Percentiles rank a stretch among this genome's conserved stretches.
Conservation (phyloP, 1,284 basidiomycete species). For the Anthracocystis walkeri region DNA sequence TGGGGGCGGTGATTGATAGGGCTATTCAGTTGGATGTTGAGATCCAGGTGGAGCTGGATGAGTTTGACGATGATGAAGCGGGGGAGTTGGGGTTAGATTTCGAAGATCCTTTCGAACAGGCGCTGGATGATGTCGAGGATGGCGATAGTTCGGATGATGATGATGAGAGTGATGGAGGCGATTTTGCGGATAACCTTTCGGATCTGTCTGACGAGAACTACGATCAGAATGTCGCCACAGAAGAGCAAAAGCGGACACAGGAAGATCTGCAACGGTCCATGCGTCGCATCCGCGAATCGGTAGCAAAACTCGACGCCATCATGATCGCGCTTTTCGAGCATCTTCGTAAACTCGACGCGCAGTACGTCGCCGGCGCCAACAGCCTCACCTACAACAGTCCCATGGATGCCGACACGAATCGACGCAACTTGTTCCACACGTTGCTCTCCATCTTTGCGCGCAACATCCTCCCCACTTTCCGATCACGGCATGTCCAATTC, state of each 20-base stretch:
- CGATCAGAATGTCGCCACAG: conserved; percentile 63
- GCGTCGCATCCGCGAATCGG: conserved; percentile 80
- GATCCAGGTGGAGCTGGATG: conserved; percentile 94
- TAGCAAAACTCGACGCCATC: conserved; percentile 89
- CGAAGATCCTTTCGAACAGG: conserved; percentile 82
- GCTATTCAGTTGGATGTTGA: conserved; percentile 97
- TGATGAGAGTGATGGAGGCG: conserved; percentile 69
- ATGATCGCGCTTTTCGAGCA: conserved; percentile 86
- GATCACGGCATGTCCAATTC: conserved; percentile 97
- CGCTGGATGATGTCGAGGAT: conserved; percentile 76
- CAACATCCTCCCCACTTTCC: conserved; percentile 92
- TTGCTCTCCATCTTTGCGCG: conserved; percentile 93
- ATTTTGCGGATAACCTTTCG: conserved; percentile 67
- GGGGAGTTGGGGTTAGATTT: conserved; percentile 71
- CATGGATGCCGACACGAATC: conserved; percentile 46
- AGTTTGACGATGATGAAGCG: conserved; percentile 76
- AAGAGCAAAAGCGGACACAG: conserved; percentile 45
- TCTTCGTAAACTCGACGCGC: conserved; percentile 73
- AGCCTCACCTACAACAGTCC: conserved; percentile 39
- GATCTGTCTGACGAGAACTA: conserved; percentile 75
- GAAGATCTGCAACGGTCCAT: conserved; percentile 44
- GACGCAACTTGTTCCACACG: conserved; percentile 76
- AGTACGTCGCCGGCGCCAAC: conserved; percentile 40
- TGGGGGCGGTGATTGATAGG: conserved; percentile 87
- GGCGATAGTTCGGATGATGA: conserved; percentile 71